Conservation (phyloP, 805 yeast species). For the Saccharomycopsis malanga region DNA sequence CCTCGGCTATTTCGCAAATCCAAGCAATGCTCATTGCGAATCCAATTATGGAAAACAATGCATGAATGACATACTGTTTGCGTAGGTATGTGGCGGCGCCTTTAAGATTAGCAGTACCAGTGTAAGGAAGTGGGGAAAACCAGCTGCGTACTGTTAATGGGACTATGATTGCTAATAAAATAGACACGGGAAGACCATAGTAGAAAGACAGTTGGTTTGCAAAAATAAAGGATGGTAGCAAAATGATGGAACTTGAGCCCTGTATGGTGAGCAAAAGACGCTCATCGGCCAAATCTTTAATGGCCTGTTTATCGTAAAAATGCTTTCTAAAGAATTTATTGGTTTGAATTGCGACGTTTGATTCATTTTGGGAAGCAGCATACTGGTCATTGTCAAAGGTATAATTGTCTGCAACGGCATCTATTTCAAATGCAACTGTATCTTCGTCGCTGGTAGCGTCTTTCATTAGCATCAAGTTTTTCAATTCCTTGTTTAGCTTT, state of each 20-base stretch:
- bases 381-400: not conserved
- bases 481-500: slow-evolving; percentile 8
- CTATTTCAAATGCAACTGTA: no score
- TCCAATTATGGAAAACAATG: slow-evolving; percentile 34
- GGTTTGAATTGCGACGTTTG: no score
- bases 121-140: not conserved
- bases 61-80: not conserved
- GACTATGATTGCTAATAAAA: not conserved
- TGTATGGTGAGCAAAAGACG: slow-evolving; percentile 1
- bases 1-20: slow-evolving; percentile 64
- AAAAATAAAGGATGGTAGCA: not conserved
- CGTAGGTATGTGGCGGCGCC: not conserved
- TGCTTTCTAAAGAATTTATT: not conserved
- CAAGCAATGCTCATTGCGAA: slow-evolving; percentile 60
- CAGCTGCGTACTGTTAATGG: not conserved
- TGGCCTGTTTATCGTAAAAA: slow-evolving; percentile 1
- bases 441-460: not conserved
- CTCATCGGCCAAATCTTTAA: slow-evolving; percentile 9
- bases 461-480: not conserved
- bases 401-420: not conserved
- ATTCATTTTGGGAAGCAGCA: not conserved
- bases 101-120: not conserved
- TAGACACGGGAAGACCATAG: not conserved
- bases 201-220: no score
- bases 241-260: not conserved